Base-by-base conservation (phyloP, 202 grass and related monocot genomes). In the Cymbopogon flexuosus region DNA sequence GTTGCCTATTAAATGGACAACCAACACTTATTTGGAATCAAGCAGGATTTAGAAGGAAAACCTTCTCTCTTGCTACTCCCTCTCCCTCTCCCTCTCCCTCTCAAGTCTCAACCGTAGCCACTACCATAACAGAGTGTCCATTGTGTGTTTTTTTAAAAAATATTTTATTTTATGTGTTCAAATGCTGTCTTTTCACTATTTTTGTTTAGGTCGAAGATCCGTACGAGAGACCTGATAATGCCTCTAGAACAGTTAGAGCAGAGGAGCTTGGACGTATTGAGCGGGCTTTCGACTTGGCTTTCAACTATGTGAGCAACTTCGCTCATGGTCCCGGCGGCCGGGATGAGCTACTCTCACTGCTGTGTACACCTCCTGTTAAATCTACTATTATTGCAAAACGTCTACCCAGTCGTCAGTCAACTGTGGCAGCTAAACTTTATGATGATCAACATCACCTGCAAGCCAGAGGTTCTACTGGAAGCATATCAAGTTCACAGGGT, bases 221-320 rank as follows among this genome's bases (percentile, higher is more conserved):
- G 16, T 89, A 91, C 52, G 89, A 97, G 85, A 86, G 84, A 73
- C 73, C 94, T 41, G 89, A 93, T 73, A 97, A 97, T 85, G 81
- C 94, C 6, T 91, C 94, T 54, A 85, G 91, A 82, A 67, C 94
- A 13, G 94, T 97, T 63, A 24, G 77, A 43, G 7, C 9, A 12
- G 72, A 42, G 27, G 58, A 62, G 72, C 70, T 97, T 65, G 57
- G 1, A 22, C 79, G 29, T 72, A 91, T 97, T 62, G 83, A 69
- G 5, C 14, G n/a, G 8, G 79, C 82, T 24, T 88, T 97, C 79
- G 39, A 8, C 10, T 22, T 68, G 16, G 51, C 4, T 33, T 33
- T 87, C 21, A 75, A 10, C 77, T 4, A 23, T 22, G 81, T 27
- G 27, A 27, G 27, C 27, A 27, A 68, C 66, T 73, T 97, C 58